Evolutionary conservation across 1,284 basidiomycete genomes (phyloP).

Genomic region (Puccinia brachypodii): DNA sequence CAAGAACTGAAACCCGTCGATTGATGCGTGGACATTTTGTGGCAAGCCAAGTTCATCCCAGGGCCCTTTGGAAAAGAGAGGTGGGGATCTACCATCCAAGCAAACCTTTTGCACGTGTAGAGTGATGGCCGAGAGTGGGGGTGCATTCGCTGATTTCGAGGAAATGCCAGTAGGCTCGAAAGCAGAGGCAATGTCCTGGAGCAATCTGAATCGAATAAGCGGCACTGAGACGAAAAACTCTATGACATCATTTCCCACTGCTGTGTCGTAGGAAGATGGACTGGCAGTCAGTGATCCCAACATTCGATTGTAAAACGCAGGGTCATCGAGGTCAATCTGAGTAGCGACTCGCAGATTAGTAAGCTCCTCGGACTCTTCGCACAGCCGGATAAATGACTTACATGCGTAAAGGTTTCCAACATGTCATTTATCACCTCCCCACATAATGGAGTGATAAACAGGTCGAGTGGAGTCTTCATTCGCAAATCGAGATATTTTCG

Average conservation of each 20-base stretch:
- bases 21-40: slow-evolving; percentile 16
- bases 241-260: not conserved
- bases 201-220: slow-evolving; percentile 30
- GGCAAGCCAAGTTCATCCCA: slow-evolving; percentile 6
- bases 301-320: slow-evolving; percentile 8
- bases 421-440: slow-evolving; percentile 23
- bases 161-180: slow-evolving; percentile 13
- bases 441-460: slow-evolving; percentile 26
- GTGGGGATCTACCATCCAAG: slow-evolving; percentile 8
- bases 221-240: slow-evolving; percentile 31
- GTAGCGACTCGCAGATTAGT: not conserved
- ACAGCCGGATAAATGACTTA: not conserved
- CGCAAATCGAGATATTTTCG: slow-evolving; percentile 25
- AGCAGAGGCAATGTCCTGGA: slow-evolving; percentile 15
- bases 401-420: not conserved
- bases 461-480: slow-evolving; percentile 31
- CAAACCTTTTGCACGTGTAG: slow-evolving; percentile 5
- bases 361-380: not conserved
- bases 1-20: not conserved
- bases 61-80: slow-evolving; percentile 14
- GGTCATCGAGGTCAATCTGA: not conserved
- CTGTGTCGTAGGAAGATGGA: not conserved
- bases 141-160: not conserved
- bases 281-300: slow-evolving; percentile 11
- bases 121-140: slow-evolving; percentile 14